These are phyloP conservation scores for Anastatica hierochuntica DNA, from an alignment of 345 rosid species.

Conservation along the genomic window DNA sequence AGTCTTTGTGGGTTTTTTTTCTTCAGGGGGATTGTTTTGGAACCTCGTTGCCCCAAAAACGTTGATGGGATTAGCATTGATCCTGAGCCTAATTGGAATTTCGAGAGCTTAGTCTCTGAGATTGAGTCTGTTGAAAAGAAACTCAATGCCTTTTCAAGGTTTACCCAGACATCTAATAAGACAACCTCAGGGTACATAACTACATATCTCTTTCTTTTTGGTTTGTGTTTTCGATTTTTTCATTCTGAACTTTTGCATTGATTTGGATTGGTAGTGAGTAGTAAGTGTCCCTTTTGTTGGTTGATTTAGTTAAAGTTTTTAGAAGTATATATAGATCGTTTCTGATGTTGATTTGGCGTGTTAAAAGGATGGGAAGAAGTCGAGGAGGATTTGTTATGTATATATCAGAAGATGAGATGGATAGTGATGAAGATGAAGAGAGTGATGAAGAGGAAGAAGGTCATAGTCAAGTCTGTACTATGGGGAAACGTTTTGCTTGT, in stretches of 20 bases:
- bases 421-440: slow-evolving; percentile 30
- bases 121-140: slow-evolving; percentile 55
- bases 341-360: not conserved
- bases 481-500: slow-evolving; percentile 35
- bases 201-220: not conserved
- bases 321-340: not conserved
- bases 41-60: slow-evolving; percentile 44
- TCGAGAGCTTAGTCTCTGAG: slow-evolving; percentile 45
- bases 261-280: not conserved
- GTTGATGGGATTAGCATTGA: slow-evolving; percentile 53
- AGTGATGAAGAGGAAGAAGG: slow-evolving; percentile 24
- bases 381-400: slow-evolving; percentile 53
- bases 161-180: slow-evolving; percentile 37
- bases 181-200: slow-evolving; percentile 37
- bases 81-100: slow-evolving; percentile 75
- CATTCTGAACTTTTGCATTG: not conserved
- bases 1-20: too few species aligned
- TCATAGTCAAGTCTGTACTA: slow-evolving; percentile 19
- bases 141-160: slow-evolving; percentile 35
- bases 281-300: not conserved
- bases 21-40: slow-evolving; percentile 58
- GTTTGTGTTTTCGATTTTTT: not conserved
- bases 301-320: not conserved
- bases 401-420: slow-evolving; percentile 49
- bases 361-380: slow-evolving; percentile 28